phyloP scores from a whole-genome alignment of 495 filamentous ascomycete genomes.

The Glarea lozoyensis region DNA sequence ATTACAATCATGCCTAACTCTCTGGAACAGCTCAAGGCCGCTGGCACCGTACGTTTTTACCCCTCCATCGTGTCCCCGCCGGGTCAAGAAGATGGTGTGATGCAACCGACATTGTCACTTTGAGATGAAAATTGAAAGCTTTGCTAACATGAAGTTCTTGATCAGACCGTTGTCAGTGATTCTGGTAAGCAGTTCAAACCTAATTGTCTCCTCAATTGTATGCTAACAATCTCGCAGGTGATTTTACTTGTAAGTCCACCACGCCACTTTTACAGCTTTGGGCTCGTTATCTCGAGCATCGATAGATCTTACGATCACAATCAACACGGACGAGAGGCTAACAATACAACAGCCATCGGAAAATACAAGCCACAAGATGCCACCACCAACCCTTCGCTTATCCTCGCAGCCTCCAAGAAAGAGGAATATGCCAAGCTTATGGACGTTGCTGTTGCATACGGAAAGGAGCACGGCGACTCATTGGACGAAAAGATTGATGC shows the following conservation, averaged over 20 bases:
- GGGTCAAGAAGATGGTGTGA: no score
- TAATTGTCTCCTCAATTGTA: no score
- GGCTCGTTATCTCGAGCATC: no score
- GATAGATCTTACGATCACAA: no score
- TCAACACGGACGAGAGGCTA: constrained; percentile 20
- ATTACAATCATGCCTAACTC: constrained; percentile 62
- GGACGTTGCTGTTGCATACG: constrained; percentile 76
- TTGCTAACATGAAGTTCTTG: constrained; percentile 15
- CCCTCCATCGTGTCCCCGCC: no score
- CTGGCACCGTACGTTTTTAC: constrained; percentile 74
- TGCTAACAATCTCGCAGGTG: constrained; percentile 43
- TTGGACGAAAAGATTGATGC: constrained; percentile 72
- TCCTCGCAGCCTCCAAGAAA: constrained; percentile 97
- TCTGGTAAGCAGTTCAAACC: constrained; percentile 56
- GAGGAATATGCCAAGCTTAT: constrained; percentile 89
- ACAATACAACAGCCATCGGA: constrained; percentile 69
- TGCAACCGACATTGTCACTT: no score
- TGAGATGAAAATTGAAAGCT: no score
- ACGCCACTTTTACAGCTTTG: no score
- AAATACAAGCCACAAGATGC: constrained; percentile 99
- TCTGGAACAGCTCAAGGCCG: constrained; percentile 92
- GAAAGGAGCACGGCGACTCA: constrained; percentile 60
- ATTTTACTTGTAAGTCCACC: constrained; percentile 65
- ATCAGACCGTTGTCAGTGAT: constrained; percentile 86
- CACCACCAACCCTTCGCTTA: constrained; percentile 97